A percentile compares a stretch with the other conserved stretches of the same genome.
phyloP scores from a whole-genome alignment of 1,284 basidiomycete genomes.

The Boletus mariae region DNA sequence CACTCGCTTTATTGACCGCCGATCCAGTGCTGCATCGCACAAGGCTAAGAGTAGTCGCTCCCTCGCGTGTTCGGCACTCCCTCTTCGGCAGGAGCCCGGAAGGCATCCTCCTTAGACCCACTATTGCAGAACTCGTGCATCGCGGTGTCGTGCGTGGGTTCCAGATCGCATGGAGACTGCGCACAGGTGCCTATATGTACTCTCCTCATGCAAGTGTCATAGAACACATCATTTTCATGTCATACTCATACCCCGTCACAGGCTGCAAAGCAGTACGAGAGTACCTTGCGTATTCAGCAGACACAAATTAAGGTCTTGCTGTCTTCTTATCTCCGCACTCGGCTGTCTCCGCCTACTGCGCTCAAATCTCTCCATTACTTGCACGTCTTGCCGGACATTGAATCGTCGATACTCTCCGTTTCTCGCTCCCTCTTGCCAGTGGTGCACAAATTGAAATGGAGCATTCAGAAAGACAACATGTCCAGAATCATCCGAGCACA shows the following conservation, averaged over 20 bases:
- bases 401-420: conserved; percentile 35
- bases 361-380: conserved; percentile 33
- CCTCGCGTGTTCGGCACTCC: conserved; percentile 62
- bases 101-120: conserved; percentile 57
- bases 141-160: conserved; percentile 65
- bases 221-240: not conserved
- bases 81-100: conserved; percentile 54
- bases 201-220: conserved; percentile 49
- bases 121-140: conserved; percentile 60
- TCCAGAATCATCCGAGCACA: conserved; percentile 49
- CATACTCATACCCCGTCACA: conserved; percentile 6
- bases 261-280: conserved; percentile 45
- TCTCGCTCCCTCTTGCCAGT: conserved; percentile 42
- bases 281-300: conserved; percentile 37
- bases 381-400: conserved; percentile 40
- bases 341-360: conserved; percentile 24
- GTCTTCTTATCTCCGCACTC: conserved; percentile 37
- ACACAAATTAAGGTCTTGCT: conserved; percentile 37
- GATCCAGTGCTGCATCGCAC: conserved; percentile 61
- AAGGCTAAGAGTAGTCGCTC: conserved; percentile 56
- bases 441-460: conserved; percentile 46
- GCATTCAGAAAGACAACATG: conserved; percentile 52
- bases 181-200: conserved; percentile 60
- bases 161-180: conserved; percentile 59
- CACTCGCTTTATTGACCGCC: conserved; percentile 45